These are phyloP conservation scores for Cyberlindnera xylosilytica DNA, from an alignment of 805 yeast species.

Conservation along the genomic window DNA sequence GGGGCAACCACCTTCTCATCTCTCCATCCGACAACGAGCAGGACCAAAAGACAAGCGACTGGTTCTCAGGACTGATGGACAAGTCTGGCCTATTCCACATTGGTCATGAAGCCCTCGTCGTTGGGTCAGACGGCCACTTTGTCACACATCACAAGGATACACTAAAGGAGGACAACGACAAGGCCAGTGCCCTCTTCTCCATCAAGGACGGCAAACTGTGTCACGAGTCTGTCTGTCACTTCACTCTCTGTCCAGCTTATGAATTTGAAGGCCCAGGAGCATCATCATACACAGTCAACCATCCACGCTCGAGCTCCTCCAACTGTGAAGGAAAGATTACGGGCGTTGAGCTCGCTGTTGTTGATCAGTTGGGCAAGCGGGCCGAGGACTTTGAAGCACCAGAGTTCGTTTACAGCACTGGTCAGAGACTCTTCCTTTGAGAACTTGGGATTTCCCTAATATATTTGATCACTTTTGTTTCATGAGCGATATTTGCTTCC, in stretches of 20 bases:
- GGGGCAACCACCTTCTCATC: conserved; percentile 1
- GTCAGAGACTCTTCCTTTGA: conserved; percentile 10
- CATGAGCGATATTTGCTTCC: too few relatives aligned
- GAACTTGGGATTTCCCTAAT: too few relatives aligned
- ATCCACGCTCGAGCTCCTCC: conserved; percentile 1
- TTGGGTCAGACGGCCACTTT: background rate
- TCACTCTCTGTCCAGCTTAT: conserved; percentile 11
- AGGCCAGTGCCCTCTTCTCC: conserved; percentile 9
- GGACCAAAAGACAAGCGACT: background rate
- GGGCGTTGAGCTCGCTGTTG: conserved; percentile 12
- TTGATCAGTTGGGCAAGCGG: conserved; percentile 12
- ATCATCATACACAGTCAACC: conserved; percentile 11
- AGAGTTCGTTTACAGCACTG: conserved; percentile 18
- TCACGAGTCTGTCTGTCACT: conserved; percentile 10
- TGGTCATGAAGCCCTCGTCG: background rate
- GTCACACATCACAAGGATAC: background rate
- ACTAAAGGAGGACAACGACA: background rate
- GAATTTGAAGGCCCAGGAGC: background rate
- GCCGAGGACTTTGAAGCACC: conserved; percentile 19
- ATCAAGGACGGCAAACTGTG: conserved; percentile 21
- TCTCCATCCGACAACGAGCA: background rate
- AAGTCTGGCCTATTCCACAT: conserved; percentile 1
- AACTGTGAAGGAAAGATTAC: conserved; percentile 6
- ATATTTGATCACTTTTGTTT: too few relatives aligned
- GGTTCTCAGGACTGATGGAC: conserved; percentile 3